Evolutionary conservation across 108 stramenopile species (phyloP), one percentile per base, ranked within the genome.

Genomic region (Fistulifera solaris): DNA sequence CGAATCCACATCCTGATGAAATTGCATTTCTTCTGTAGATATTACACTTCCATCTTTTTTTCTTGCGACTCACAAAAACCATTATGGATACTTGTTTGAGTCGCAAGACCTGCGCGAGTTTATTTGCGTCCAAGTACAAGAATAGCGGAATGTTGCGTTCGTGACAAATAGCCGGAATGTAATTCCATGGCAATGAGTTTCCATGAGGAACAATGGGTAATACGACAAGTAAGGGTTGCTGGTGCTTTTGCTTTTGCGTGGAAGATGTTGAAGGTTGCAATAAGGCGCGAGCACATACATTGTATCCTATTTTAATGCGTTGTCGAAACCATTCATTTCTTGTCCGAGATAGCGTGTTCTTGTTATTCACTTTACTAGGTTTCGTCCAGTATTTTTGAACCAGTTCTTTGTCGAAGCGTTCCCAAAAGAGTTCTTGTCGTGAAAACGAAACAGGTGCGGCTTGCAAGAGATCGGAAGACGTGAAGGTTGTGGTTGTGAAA

Each of bases 351-450:
- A 12, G 17, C 4, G 3, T 19, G 21, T 17, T 19, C 44, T 4
- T 45, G 6, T 54, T 39, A 17, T 5, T 12, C 10, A 11, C 5
- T 16, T 14, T 15, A 4, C 42, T 21, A 2, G 42, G 56, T 40
- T 23, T 27, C 1, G 24, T 27, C 22, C 24, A 26, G 21, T 42
- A 57, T 1, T 17, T 67, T 31, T 62, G 15, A 0, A 77, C 39
- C 38, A 91, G 62, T 71, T 91, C 89, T 25, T 80, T 82, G 38
- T 68, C 56, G 24, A 91, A 67, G 15, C 85, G 72, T 17, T 76
- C 78, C 21, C 86, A 39, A 38, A 90, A 65, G 14, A 91, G 58
- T 31, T 80, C 58, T 40, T 82, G 81, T 25, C 61, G 38, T 35
- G 76, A 59, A 14, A 54, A 22, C 8, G 61, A 67, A 1, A 77